Percentiles rank a stretch among this genome's conserved stretches.
Evolutionary conservation across 2,329 filamentous ascomycete species (phyloP).

Genomic region (Xylaria sp.): DNA sequence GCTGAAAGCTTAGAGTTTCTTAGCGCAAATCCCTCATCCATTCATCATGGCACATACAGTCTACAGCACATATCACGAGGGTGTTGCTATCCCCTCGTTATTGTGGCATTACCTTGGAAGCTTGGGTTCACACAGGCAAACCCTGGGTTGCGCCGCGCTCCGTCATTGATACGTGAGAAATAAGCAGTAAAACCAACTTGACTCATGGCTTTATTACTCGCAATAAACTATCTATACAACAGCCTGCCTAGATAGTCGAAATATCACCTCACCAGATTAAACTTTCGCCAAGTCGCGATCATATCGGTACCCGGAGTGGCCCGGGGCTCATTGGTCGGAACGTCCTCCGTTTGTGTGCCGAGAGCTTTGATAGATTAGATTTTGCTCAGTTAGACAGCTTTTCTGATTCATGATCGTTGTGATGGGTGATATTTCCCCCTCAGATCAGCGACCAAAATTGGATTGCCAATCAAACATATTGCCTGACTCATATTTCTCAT

Average conservation of each 20-base stretch:
- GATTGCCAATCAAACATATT: neutral
- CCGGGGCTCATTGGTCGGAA: neutral
- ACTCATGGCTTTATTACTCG: neutral
- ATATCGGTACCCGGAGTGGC: neutral
- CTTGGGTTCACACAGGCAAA: constrained; percentile 4
- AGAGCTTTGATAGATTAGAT: neutral
- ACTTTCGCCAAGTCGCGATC: neutral
- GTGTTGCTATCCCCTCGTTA: neutral
- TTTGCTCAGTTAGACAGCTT: neutral
- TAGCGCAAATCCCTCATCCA: neutral
- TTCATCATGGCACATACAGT: neutral
- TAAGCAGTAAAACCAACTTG: neutral
- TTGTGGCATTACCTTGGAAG: neutral
- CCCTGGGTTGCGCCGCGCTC: neutral
- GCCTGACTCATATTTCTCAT: constrained; percentile 4
- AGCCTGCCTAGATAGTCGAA: neutral
- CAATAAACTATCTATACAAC: neutral
- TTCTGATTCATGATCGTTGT: constrained; percentile 20
- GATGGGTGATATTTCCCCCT: neutral
- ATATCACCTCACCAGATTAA: neutral
- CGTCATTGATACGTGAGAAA: neutral
- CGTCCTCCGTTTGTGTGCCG: neutral
- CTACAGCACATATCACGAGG: neutral
- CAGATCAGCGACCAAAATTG: neutral
- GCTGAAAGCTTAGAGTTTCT: neutral